phyloP scores from a whole-genome alignment of 345 rosid genomes.

The Sisymbrium altissimum region DNA sequence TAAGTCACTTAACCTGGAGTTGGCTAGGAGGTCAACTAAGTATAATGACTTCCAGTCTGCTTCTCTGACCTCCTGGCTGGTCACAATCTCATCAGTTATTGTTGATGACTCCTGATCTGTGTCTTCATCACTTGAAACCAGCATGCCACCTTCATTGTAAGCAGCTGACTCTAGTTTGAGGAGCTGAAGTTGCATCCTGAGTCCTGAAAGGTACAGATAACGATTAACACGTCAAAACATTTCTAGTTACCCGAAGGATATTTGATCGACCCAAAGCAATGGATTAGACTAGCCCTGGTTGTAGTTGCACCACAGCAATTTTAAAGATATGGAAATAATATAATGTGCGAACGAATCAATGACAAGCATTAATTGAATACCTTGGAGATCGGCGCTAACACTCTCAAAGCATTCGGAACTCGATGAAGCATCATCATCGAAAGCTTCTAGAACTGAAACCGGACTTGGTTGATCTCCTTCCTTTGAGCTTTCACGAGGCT shows the following conservation, averaged over 20 bases:
- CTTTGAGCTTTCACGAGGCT: constrained; percentile 56
- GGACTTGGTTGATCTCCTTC: constrained; percentile 98
- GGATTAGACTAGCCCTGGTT: not conserved
- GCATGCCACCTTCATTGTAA: constrained; percentile 59
- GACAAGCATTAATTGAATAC: constrained; percentile 35
- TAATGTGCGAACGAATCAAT: not conserved
- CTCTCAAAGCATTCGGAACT: constrained; percentile 94
- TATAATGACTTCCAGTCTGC: constrained; percentile 51
- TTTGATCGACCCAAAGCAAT: not conserved
- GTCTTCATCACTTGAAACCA: constrained; percentile 70
- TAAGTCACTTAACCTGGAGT: constrained; percentile 46
- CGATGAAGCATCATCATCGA: constrained; percentile 68
- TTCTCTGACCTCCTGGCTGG: constrained; percentile 27
- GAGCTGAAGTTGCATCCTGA: constrained; percentile 87
- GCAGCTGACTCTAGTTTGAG: constrained; percentile 74
- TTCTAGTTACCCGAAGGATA: not conserved
- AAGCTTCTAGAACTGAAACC: constrained; percentile 83
- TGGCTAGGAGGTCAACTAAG: constrained; percentile 45
- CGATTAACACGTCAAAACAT: not conserved
- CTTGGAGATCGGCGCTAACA: constrained; percentile 87
- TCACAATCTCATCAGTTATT: constrained; percentile 33
- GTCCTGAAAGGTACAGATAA: constrained; percentile 45
- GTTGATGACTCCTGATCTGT: constrained; percentile 37
- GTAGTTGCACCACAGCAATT: not conserved
- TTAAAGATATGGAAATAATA: not conserved